Evolutionary conservation across 148 eudicot species (phyloP).

Genomic region (Arbutus unedo): DNA sequence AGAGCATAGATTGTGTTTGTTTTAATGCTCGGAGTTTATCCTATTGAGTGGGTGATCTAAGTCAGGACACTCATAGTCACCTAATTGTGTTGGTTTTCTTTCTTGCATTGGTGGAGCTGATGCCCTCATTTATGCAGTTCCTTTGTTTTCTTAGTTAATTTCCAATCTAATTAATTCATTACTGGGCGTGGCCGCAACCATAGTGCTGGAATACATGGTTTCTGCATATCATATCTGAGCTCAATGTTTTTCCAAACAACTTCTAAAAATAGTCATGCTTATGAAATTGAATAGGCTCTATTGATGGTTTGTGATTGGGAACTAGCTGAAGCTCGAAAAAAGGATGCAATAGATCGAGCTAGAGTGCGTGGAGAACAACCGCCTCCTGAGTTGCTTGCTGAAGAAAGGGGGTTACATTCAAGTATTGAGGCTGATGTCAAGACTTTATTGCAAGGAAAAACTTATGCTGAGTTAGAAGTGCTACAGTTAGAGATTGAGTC

Average conservation of each 20-base stretch:
- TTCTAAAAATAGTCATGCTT: not conserved
- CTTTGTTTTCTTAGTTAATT: not conserved
- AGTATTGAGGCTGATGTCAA: slow-evolving; percentile 84
- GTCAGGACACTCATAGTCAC: not conserved
- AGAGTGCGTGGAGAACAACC: slow-evolving; percentile 89
- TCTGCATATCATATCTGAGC: not conserved
- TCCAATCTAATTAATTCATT: not conserved
- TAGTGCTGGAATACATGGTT: not conserved
- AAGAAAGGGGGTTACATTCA: slow-evolving; percentile 92
- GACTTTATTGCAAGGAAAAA: slow-evolving; percentile 65
- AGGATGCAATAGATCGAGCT: slow-evolving; percentile 78
- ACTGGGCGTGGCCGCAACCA: not conserved
- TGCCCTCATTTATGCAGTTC: not conserved
- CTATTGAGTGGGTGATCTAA: not conserved
- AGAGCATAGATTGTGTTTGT: slow-evolving; percentile 3
- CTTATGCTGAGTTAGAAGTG: slow-evolving; percentile 58
- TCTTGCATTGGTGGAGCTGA: not conserved
- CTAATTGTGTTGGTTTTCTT: not conserved
- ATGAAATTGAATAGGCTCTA: slow-evolving; percentile 54
- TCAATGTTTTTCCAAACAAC: not conserved
- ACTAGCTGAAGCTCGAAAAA: slow-evolving; percentile 76
- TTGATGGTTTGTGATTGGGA: slow-evolving; percentile 95
- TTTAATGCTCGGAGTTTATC: not conserved
- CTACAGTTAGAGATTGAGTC: slow-evolving; percentile 79
- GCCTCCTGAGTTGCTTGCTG: slow-evolving; percentile 77